Evolutionary conservation across 306 rosid genomes (phyloP).

Genomic region (Trifolium fragiferum): DNA sequence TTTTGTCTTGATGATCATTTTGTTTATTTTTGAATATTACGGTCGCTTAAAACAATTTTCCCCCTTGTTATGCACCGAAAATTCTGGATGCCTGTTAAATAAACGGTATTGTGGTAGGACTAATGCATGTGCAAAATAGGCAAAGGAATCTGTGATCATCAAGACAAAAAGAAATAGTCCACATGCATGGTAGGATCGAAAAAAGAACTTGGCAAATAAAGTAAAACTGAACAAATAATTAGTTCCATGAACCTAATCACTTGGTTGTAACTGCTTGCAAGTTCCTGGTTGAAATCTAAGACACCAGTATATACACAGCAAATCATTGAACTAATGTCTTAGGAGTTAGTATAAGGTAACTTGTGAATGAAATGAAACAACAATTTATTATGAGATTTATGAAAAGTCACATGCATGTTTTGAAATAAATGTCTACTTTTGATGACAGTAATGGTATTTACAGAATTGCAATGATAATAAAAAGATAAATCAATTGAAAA

Average conservation of each 20-base stretch:
- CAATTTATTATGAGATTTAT: conserved; percentile 62
- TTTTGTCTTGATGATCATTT: too few relatives aligned
- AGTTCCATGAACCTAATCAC: background rate
- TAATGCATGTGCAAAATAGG: background rate
- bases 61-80: background rate
- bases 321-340: background rate
- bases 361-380: conserved; percentile 35
- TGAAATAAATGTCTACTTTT: conserved; percentile 71
- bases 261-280: background rate
- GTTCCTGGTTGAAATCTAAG: too few relatives aligned
- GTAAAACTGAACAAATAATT: conserved; percentile 1
- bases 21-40: too few relatives aligned
- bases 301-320: background rate
- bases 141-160: background rate
- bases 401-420: conserved; percentile 68
- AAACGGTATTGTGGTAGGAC: background rate
- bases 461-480: conserved; percentile 71
- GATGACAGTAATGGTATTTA: conserved; percentile 70
- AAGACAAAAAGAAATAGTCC: background rate
- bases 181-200: conserved; percentile 1
- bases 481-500: conserved; percentile 44
- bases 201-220: conserved; percentile 6
- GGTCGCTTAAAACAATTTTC: background rate
- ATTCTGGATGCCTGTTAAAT: background rate
- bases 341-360: background rate